A percentile compares a stretch with the other conserved stretches of the same genome.
Evolutionary conservation across 768 basidiomycete genomes (phyloP).

Genomic region (Phlebiopsis flavidoalba): DNA sequence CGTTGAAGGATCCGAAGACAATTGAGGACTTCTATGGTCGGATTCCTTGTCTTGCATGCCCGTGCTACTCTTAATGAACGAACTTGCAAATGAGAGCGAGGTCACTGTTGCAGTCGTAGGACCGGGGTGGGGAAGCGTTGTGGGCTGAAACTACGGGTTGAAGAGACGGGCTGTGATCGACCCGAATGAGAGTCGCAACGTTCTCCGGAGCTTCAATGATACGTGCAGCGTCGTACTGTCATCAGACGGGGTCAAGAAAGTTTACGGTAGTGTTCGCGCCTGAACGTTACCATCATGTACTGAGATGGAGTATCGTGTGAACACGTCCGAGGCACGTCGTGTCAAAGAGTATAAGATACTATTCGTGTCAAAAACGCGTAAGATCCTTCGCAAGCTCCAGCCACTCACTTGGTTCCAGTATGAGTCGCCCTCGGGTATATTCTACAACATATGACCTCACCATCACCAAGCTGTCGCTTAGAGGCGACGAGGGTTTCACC

Average conservation of each 20-base stretch:
- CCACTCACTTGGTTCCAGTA: conserved; percentile 85
- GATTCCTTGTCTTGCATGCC: conserved; percentile 50
- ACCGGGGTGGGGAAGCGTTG: conserved; percentile 69
- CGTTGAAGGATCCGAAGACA: conserved; percentile 88
- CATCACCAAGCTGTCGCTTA: neutral
- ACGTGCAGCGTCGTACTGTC: conserved; percentile 79
- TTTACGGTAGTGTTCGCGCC: neutral
- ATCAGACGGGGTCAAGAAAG: neutral
- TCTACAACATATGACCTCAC: conserved; percentile 34
- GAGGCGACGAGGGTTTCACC: neutral
- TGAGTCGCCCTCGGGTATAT: conserved; percentile 67
- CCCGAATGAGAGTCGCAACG: conserved; percentile 73
- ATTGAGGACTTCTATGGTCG: conserved; percentile 86
- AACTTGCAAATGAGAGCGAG: conserved; percentile 63
- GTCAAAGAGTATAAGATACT: conserved; percentile 87
- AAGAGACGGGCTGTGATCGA: conserved; percentile 64
- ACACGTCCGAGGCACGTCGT: conserved; percentile 87
- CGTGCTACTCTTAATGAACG: conserved; percentile 58
- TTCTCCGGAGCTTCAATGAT: conserved; percentile 84
- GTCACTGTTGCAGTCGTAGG: conserved; percentile 46
- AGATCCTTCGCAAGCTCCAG: neutral
- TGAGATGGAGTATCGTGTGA: conserved; percentile 82
- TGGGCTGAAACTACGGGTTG: conserved; percentile 73
- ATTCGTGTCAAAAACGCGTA: neutral
- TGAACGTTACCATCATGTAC: conserved; percentile 73